These are phyloP conservation scores for Mucor indicus DNA, from an alignment of 371 early-diverging fungal species.

Conservation along the genomic window DNA sequence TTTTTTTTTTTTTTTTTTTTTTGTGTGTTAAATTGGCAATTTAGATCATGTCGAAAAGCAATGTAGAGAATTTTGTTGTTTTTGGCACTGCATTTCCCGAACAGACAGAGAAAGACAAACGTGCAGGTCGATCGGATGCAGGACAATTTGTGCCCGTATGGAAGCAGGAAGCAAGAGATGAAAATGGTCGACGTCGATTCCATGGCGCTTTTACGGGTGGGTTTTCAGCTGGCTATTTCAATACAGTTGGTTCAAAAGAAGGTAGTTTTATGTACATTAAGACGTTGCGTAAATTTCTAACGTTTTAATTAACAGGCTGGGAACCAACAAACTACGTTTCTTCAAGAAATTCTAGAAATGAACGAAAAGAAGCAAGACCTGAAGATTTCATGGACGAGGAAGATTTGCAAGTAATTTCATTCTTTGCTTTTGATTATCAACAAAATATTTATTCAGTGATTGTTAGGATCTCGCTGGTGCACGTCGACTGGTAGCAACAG, in stretches of 20 bases:
- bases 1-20: background rate
- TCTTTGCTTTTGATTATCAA: background rate
- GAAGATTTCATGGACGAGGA: conserved; percentile 96
- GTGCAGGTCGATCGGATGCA: conserved; percentile 39
- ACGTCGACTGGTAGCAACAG: conserved; percentile 56
- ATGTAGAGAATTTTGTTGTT: conserved; percentile 31
- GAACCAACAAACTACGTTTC: conserved; percentile 72
- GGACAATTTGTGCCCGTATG: conserved; percentile 53
- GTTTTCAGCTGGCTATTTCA: conserved; percentile 91
- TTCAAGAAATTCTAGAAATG: conserved; percentile 47
- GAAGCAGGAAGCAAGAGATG: conserved; percentile 70
- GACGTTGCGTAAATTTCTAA: background rate
- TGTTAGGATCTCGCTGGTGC: conserved; percentile 47
- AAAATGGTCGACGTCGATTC: conserved; percentile 80
- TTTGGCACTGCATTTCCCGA: conserved; percentile 54
- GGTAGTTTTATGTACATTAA: conserved; percentile 53
- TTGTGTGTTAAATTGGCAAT: too few relatives aligned
- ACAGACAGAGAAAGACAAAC: conserved; percentile 38
- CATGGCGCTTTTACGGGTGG: conserved; percentile 97
- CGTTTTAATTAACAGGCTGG: conserved; percentile 81
- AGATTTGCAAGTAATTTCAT: conserved; percentile 60
- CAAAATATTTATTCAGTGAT: background rate
- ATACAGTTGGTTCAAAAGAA: conserved; percentile 95
- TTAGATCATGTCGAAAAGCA: background rate
- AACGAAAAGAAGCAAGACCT: conserved; percentile 42